Base-by-base conservation (phyloP, 441 rosid species). In the Macaranga tanarius region DNA sequence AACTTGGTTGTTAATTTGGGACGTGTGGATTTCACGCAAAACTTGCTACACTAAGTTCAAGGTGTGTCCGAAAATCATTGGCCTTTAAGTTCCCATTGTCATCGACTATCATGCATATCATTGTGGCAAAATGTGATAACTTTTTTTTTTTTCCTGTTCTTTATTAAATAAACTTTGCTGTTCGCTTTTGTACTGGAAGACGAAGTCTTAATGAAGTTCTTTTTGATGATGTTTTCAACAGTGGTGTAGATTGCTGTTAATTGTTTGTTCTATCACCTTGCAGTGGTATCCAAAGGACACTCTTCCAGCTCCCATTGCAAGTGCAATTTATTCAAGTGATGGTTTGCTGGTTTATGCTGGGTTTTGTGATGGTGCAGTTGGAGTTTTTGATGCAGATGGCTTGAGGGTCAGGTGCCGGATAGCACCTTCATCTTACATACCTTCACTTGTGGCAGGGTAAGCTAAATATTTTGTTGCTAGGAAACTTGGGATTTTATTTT, bases 201-300 rank as follows among this genome's bases (percentile, higher is more conserved):
- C 13, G 19, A 31, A 45, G 10, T 66, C 38, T 50, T 28, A 28
- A 5, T 19, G 20, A 38, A 13, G 38, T 31, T 9, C 15, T 28
- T 25, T 61, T 31, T 25, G 17, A 62, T 17, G 23, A 62, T 1
- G 19, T 26, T 38, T 62, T n/a, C 20, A 26, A 31, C 20, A 48
- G 17, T 12, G 0, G 1, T 9, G 5, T 12, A 31, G 7, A 50
- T 3, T 3, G 20, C 48, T 38, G 20, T 38, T 23, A 38, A 15
- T 7, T 42, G 38, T 48, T 12, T 15, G 65, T 64, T 13, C 26
- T 12, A 50, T 72, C 52, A 68, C 70, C 42, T 68, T 79, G 78
- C 84, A 87, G 91, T 87, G 91, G 89, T 76, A 77, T 73, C 91
- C 91, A 6, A 81, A 78, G 76, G 91, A 87, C 31, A 34, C 76